Evolutionary conservation across 495 filamentous ascomycete genomes (phyloP).

Genomic region (Tuber brumale): DNA sequence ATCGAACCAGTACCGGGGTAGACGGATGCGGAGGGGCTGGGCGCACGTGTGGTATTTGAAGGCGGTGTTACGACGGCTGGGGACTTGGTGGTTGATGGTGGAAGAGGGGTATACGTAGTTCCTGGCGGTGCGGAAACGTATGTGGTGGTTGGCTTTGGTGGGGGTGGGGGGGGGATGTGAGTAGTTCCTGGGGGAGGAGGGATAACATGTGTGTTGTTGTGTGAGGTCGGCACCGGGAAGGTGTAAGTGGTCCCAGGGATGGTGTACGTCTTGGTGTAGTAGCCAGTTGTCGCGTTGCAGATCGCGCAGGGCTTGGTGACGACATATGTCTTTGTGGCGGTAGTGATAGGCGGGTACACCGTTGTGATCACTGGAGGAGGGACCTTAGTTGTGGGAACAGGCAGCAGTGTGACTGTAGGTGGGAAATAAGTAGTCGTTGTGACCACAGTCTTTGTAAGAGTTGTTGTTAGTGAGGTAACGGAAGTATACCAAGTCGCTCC

Average conservation of each 20-base stretch:
- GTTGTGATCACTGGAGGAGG: conserved; percentile 4
- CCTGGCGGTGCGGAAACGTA: background rate
- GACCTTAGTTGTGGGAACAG: conserved; percentile 3
- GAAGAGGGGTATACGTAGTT: conserved; percentile 5
- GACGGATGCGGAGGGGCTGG: background rate
- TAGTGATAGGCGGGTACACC: conserved; percentile 17
- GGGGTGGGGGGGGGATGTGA: background rate
- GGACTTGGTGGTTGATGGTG: background rate
- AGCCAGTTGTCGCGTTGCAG: conserved; percentile 20
- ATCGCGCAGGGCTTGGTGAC: conserved; percentile 25
- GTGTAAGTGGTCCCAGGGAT: background rate
- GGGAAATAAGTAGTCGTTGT: conserved; percentile 3
- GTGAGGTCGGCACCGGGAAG: background rate
- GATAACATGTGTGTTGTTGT: conserved; percentile 3
- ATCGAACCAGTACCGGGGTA: background rate
- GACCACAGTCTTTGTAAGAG: conserved; percentile 20
- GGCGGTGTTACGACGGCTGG: background rate
- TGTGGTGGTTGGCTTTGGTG: background rate
- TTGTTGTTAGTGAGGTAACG: conserved; percentile 16
- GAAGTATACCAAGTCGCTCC: conserved; percentile 17
- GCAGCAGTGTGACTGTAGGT: conserved; percentile 4
- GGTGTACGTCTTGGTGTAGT: conserved; percentile 32
- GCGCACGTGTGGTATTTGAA: background rate
- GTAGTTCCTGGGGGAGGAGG: conserved; percentile 6
- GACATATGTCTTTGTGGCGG: conserved; percentile 28